These are phyloP conservation scores for Candida rishiriensis DNA, from an alignment of 805 yeast genomes.

Conservation along the genomic window DNA sequence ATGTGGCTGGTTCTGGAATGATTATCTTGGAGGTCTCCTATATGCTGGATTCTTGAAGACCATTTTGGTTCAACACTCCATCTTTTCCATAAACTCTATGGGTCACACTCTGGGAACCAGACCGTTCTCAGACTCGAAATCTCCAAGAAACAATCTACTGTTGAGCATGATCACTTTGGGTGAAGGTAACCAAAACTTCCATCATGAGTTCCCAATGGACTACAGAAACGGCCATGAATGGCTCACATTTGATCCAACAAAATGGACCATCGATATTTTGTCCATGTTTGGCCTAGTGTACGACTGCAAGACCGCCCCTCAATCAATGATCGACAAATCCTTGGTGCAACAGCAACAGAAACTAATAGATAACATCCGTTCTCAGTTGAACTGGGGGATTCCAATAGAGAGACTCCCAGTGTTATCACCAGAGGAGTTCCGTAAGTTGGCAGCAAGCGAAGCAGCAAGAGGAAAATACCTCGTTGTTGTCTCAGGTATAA, in stretches of 20 bases:
- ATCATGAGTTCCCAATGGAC: slow-evolving; percentile 92
- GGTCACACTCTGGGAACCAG: slow-evolving; percentile 77
- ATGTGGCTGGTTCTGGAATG: slow-evolving; percentile 67
- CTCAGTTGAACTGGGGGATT: slow-evolving; percentile 88
- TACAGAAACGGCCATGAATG: slow-evolving; percentile 69
- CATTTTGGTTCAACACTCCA: slow-evolving; percentile 72
- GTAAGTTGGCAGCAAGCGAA: slow-evolving; percentile 33
- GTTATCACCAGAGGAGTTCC: slow-evolving; percentile 43
- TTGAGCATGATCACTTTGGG: slow-evolving; percentile 73
- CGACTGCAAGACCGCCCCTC: slow-evolving; percentile 51
- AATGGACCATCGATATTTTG: slow-evolving; percentile 58
- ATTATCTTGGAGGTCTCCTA: slow-evolving; percentile 68
- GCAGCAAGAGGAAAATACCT: slow-evolving; percentile 40
- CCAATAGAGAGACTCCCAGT: slow-evolving; percentile 85
- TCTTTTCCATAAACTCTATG: slow-evolving; percentile 72
- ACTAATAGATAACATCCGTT: slow-evolving; percentile 68
- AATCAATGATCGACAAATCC: slow-evolving; percentile 63
- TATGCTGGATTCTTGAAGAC: slow-evolving; percentile 76
- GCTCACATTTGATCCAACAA: slow-evolving; percentile 84
- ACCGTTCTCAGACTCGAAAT: slow-evolving; percentile 69
- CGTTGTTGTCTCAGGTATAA: slow-evolving; percentile 84
- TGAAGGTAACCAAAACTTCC: slow-evolving; percentile 89
- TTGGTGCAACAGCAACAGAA: slow-evolving; percentile 79
- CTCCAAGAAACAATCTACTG: slow-evolving; percentile 65
- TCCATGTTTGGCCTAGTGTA: slow-evolving; percentile 53